phyloP scores from a whole-genome alignment of 23 red algal species.

The Gracilariopsis chorda region DNA sequence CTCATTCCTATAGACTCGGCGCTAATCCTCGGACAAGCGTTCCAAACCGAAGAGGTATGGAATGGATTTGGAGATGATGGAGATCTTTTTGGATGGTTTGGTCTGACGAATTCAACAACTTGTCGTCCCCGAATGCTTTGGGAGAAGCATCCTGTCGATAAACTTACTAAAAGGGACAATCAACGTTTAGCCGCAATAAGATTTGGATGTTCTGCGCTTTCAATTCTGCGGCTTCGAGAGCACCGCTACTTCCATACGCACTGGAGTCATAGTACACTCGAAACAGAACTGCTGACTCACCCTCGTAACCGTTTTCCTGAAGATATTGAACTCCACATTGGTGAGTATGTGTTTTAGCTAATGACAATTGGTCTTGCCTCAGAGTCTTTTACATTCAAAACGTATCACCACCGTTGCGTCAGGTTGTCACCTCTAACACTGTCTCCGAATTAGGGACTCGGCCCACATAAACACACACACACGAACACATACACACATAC shows the following conservation, averaged over 20 bases:
- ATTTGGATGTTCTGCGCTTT: conserved; percentile 37
- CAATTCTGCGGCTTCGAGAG: conserved; percentile 42
- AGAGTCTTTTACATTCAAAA: no score
- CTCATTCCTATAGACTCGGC: neutral
- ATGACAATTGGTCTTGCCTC: no score
- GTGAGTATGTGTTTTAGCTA: no score
- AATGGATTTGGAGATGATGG: conserved; percentile 59
- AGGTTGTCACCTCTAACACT: no score
- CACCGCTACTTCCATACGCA: conserved; percentile 45
- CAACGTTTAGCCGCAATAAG: conserved; percentile 29
- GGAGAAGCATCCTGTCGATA: conserved; percentile 15
- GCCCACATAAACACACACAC: no score
- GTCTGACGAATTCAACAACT: conserved; percentile 45
- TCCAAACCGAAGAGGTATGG: conserved; percentile 21
- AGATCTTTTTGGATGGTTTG: conserved; percentile 55
- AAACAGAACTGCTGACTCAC: neutral
- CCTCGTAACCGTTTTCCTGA: conserved; percentile 16
- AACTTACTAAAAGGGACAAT: neutral
- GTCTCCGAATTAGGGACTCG: no score
- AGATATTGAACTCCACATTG: no score
- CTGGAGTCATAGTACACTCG: conserved; percentile 36
- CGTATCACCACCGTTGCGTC: no score
- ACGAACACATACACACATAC: no score
- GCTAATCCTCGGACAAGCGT: conserved; percentile 24
- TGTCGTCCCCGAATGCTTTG: conserved; percentile 25